phyloP scores from a whole-genome alignment of 768 basidiomycete genomes.

The Mrakia frigida region DNA sequence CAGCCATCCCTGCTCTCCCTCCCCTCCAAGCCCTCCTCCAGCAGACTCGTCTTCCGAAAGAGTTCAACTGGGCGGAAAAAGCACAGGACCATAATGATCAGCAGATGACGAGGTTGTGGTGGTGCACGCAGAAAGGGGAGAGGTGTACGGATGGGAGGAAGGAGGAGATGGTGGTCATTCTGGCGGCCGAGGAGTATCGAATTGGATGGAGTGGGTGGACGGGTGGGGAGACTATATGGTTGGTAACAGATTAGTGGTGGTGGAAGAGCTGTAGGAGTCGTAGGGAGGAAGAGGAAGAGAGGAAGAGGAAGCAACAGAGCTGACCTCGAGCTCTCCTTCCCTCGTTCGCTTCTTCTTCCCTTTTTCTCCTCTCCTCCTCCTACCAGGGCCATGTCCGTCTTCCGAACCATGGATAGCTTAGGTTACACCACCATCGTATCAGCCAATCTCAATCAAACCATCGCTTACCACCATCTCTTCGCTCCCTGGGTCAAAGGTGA shows the following conservation, averaged over 20 bases:
- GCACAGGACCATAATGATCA: background rate
- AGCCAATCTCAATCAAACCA: slow-evolving; percentile 9
- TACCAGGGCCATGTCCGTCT: slow-evolving; percentile 1
- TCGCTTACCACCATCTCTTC: background rate
- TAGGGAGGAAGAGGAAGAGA: background rate
- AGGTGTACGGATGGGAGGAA: background rate
- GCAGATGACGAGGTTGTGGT: background rate
- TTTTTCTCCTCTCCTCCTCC: background rate
- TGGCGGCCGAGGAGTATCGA: background rate
- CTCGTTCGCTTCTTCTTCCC: background rate
- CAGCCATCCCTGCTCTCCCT: background rate
- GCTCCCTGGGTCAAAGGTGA: slow-evolving; percentile 13
- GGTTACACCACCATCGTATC: slow-evolving; percentile 1
- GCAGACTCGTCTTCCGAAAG: background rate
- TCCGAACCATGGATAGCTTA: background rate
- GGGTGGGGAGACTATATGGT: slow-evolving; percentile 4
- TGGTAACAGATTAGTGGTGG: background rate
- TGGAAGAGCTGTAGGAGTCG: background rate
- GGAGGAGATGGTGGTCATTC: background rate
- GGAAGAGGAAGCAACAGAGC: background rate
- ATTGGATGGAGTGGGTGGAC: slow-evolving; percentile 6
- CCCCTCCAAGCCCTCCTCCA: background rate
- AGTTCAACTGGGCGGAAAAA: background rate
- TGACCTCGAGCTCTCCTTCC: background rate
- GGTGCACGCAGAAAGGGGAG: background rate